Evolutionary conservation across 805 yeast species (phyloP).

Genomic region (Candida bentonensis): DNA sequence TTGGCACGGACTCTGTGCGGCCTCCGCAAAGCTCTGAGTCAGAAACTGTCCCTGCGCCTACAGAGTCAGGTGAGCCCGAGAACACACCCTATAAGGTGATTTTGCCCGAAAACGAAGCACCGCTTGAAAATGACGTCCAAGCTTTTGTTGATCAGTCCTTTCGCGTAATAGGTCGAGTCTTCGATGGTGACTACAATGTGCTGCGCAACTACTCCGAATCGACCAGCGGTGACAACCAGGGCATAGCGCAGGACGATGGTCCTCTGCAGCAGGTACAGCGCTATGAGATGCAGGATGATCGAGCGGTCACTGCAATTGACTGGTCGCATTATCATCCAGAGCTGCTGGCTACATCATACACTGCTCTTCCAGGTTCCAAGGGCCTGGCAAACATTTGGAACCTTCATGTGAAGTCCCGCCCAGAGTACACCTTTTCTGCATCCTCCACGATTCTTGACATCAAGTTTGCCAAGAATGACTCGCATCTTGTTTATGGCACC

Average conservation of each 20-base stretch:
- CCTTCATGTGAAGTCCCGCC: constrained; percentile 15
- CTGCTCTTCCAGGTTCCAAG: constrained; percentile 12
- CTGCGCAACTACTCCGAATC: constrained; percentile 16
- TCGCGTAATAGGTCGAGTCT: constrained; percentile 20
- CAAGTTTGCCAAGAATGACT: constrained; percentile 27
- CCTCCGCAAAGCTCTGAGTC: background rate
- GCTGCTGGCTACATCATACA: constrained; percentile 21
- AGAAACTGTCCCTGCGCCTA: background rate
- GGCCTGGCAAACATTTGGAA: constrained; percentile 26
- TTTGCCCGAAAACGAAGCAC: constrained; percentile 4
- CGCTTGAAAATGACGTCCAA: constrained; percentile 3
- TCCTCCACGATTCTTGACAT: constrained; percentile 28
- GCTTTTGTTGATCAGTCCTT: constrained; percentile 18
- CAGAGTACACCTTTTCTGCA: constrained; percentile 31
- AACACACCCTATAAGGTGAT: constrained; percentile 2
- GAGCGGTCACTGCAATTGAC: constrained; percentile 21
- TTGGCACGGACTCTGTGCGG: background rate
- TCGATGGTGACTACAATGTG: constrained; percentile 19
- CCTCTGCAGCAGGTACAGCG: constrained; percentile 6
- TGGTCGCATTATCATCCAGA: constrained; percentile 24
- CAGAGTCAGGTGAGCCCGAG: constrained; percentile 1
- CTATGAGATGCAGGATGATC: background rate
- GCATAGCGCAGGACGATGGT: constrained; percentile 3
- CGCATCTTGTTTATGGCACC: constrained; percentile 32
- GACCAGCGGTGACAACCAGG: background rate